These are phyloP conservation scores for Cladosporium sp. DNA, from an alignment of 2,329 filamentous ascomycete genomes.

Conservation along the genomic window DNA sequence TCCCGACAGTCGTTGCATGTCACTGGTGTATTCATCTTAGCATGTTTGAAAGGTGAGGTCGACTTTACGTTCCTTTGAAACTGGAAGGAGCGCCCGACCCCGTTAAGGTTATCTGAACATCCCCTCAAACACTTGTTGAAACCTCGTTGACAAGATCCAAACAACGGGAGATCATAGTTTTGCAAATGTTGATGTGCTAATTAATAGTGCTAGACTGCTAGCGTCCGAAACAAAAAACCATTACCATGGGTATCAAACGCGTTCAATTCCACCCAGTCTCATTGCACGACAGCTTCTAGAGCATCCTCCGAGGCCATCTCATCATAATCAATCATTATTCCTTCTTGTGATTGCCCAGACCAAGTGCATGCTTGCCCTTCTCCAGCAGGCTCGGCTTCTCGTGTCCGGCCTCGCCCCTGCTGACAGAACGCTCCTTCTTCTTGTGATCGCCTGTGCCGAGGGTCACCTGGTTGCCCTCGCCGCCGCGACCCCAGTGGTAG, in stretches of 20 bases:
- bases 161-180: not conserved
- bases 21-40: too few species aligned
- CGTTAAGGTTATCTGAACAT: not conserved
- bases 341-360: slow-evolving; percentile 44
- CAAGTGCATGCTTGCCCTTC: slow-evolving; percentile 57
- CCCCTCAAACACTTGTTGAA: not conserved
- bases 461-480: slow-evolving; percentile 66
- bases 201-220: not conserved
- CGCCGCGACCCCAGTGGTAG: slow-evolving; percentile 71
- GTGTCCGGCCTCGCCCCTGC: slow-evolving; percentile 28
- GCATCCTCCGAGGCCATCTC: not conserved
- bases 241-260: slow-evolving; percentile 11
- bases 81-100: not conserved
- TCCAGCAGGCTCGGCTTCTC: slow-evolving; percentile 47
- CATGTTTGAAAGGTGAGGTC: not conserved
- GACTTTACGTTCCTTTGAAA: not conserved
- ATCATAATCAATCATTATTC: not conserved
- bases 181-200: not conserved
- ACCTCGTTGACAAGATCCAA: too few species aligned
- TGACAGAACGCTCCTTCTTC: slow-evolving; percentile 23
- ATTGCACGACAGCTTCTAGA: not conserved
- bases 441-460: slow-evolving; percentile 46
- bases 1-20: too few species aligned
- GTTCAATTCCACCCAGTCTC: not conserved
- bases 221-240: not conserved